A percentile compares a stretch with the other conserved stretches of the same genome.
Conservation (phyloP, 768 basidiomycete genomes). For the Boletus sp. region DNA sequence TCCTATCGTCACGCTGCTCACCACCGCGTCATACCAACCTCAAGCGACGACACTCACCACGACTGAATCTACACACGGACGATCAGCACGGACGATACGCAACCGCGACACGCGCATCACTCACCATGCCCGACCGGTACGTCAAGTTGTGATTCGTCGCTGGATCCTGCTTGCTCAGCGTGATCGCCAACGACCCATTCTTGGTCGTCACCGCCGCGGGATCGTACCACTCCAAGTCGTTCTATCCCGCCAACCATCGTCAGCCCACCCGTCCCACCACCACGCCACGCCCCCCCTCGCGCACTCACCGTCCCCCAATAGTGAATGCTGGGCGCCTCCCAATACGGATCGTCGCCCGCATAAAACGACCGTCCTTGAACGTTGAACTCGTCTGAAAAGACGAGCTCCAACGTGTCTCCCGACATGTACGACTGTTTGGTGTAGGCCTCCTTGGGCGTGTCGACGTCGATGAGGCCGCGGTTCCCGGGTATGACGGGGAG, state of each 20-base stretch:
- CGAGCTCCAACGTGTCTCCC: conserved; percentile 43
- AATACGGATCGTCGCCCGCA: conserved; percentile 67
- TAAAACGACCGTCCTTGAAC: conserved; percentile 68
- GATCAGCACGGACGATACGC: conserved; percentile 23
- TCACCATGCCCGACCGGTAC: conserved; percentile 43
- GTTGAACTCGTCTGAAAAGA: conserved; percentile 86
- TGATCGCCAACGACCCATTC: conserved; percentile 50
- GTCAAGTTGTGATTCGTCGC: conserved; percentile 45
- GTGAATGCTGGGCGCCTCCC: conserved; percentile 53
- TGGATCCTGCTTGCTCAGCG: conserved; percentile 42
- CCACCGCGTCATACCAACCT: not conserved
- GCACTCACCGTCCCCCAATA: conserved; percentile 61
- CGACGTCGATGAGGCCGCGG: conserved; percentile 51
- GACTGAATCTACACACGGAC: conserved; percentile 30
- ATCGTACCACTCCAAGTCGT: conserved; percentile 60
- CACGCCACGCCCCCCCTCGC: too few relatives aligned
- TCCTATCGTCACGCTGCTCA: conserved; percentile 33
- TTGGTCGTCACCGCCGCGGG: conserved; percentile 51
- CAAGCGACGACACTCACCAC: conserved; percentile 18
- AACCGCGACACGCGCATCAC: not conserved
- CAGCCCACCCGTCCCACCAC: not conserved
- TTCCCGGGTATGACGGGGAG: conserved; percentile 42
- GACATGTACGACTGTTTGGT: conserved; percentile 40
- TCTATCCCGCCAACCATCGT: conserved; percentile 11
- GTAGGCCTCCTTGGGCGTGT: conserved; percentile 49